phyloP scores from a whole-genome alignment of 2,329 filamentous ascomycete species.

The Taxawa tesnikishii region DNA sequence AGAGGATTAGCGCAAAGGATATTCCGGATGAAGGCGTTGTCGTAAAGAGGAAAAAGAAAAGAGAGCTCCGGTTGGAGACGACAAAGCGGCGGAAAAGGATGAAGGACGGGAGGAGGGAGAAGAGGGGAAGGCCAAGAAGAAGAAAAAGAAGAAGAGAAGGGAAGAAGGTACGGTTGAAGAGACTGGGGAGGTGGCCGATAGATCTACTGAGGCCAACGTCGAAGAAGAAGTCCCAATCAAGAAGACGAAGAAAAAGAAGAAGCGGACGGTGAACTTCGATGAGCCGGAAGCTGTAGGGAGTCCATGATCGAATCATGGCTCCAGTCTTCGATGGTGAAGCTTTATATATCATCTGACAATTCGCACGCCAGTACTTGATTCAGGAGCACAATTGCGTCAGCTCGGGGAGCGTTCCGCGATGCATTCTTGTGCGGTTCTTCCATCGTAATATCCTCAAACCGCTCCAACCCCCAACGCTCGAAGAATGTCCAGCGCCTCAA shows the following conservation, averaged over 20 bases:
- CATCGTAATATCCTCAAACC: too few species aligned
- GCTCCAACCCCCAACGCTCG: too few species aligned
- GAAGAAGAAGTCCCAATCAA: conserved; percentile 74
- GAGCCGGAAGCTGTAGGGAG: neutral
- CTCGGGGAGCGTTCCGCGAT: too few species aligned
- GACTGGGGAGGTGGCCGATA: conserved; percentile 72
- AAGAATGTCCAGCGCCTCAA: too few species aligned
- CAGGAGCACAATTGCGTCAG: too few species aligned
- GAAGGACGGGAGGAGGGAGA: neutral
- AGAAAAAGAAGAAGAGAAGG: conserved; percentile 53
- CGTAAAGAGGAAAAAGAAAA: conserved; percentile 10
- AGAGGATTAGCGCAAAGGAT: conserved; percentile 61
- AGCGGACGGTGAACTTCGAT: conserved; percentile 65
- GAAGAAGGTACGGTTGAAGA: conserved; percentile 39
- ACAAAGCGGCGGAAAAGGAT: conserved; percentile 1
- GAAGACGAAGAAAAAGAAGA: conserved; percentile 77
- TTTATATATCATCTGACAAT: too few species aligned
- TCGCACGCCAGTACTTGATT: too few species aligned
- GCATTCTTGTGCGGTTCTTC: too few species aligned
- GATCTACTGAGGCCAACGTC: conserved; percentile 81
- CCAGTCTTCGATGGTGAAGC: too few species aligned
- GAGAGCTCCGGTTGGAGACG: conserved; percentile 4
- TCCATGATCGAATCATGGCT: too few species aligned
- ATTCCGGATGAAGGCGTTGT: conserved; percentile 40
- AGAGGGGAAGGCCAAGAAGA: conserved; percentile 47